Conservation (phyloP, 352 stramenopile genomes). For the Pythium utonaiense region DNA sequence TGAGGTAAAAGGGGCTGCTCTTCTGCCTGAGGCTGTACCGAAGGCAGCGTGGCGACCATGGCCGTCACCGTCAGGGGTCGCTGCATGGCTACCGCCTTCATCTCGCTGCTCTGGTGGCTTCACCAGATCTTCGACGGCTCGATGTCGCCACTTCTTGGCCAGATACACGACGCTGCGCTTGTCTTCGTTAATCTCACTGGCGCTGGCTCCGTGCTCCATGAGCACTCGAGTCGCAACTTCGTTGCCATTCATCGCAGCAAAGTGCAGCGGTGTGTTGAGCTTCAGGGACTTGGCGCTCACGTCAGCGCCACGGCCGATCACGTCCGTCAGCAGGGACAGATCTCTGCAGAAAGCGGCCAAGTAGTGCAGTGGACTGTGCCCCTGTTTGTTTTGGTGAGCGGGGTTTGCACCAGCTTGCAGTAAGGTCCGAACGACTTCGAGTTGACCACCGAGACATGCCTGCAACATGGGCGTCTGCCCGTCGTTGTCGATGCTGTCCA, state of each 20-base stretch:
- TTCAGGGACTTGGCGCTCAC: slow-evolving; percentile 72
- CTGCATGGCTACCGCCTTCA: background rate
- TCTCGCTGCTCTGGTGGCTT: slow-evolving; percentile 39
- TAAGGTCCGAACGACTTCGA: slow-evolving; percentile 46
- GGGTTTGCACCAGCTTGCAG: slow-evolving; percentile 48
- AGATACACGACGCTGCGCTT: slow-evolving; percentile 72
- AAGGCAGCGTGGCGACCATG: slow-evolving; percentile 3
- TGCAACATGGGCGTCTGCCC: slow-evolving; percentile 57
- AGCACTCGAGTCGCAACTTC: slow-evolving; percentile 58
- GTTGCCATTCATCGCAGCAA: slow-evolving; percentile 76
- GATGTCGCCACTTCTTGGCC: slow-evolving; percentile 70
- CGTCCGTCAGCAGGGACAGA: slow-evolving; percentile 35
- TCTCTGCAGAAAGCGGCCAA: slow-evolving; percentile 61
- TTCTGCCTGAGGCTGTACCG: slow-evolving; percentile 1
- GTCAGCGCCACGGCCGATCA: slow-evolving; percentile 48
- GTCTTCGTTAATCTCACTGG: slow-evolving; percentile 70
- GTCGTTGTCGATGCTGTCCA: slow-evolving; percentile 60
- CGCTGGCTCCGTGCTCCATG: slow-evolving; percentile 51
- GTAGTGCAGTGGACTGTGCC: slow-evolving; percentile 61
- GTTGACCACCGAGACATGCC: slow-evolving; percentile 50
- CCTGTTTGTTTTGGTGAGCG: slow-evolving; percentile 66
- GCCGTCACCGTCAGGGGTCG: background rate
- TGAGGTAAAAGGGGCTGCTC: slow-evolving; percentile 13
- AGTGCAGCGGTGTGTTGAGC: slow-evolving; percentile 71
- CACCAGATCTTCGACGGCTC: slow-evolving; percentile 51